Base-by-base conservation (phyloP, 2,329 filamentous ascomycete genomes). In the Tolypocladium guangdongense region DNA sequence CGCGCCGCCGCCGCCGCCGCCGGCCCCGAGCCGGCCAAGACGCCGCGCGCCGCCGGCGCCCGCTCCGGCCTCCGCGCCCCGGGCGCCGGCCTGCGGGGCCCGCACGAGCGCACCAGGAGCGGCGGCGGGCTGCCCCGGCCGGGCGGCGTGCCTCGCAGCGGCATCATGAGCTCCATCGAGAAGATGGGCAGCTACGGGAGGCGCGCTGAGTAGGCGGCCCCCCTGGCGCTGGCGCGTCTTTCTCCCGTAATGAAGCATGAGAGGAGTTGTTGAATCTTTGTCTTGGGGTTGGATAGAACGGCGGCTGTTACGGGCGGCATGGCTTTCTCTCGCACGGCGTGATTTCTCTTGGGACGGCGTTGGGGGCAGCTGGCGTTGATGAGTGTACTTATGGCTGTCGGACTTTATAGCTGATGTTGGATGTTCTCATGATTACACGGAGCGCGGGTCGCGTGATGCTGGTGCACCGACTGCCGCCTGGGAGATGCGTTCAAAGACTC, bases 161-260 rank as follows among this genome's bases (percentile, higher is more conserved):
- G 86, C 54, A 86, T 93, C 63, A 85, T 95, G 84, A 87, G 79
- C 61, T 90, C 87, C 20, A 93, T 95, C 66, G 89, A 95, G 75
- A 83, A 85, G 70, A 95, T 95, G 90, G 89, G 89, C 11, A 84
- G 77, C 61, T 75, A 82, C 59, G 68, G 77, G 16, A 72, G 75
- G 7, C 43, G 50, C 18, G 45, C 33, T 22, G 52, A 38, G 35
- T 49, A 52, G 41, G 50, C 33, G 24, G n/a, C n/a, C n/a, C n/a
- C n/a, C n/a, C n/a, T n/a, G n/a, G n/a, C n/a, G n/a, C n/a, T n/a
- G n/a, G n/a, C n/a, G n/a, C n/a, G n/a, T n/a, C n/a, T n/a, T n/a
- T n/a, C 7, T 14, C 30, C 33, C 38, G 32, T 37, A 22, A 30
- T 30, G 46, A 49, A 18, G n/a, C 46, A 36, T 20, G 32, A 49